Conservation (phyloP, 192 early-diverging fungal genomes). For the Coemansia sp. region DNA sequence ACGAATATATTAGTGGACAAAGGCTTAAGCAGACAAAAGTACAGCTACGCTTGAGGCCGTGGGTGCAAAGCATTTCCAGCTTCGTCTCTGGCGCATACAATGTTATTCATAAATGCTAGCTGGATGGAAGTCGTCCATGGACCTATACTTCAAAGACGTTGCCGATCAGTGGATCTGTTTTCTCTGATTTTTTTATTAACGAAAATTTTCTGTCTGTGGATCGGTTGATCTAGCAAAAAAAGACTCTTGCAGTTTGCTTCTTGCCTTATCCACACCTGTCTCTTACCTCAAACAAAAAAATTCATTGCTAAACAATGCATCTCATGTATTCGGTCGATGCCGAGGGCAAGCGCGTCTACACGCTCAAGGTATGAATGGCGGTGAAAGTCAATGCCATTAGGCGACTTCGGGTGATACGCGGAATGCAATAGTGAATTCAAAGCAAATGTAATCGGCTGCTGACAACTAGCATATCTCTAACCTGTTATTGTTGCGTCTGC, state of each 20-base stretch:
- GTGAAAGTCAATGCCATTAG: background rate
- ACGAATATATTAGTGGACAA: background rate
- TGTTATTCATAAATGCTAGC: background rate
- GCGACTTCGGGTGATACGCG: background rate
- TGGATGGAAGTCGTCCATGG: background rate
- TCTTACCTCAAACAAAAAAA: background rate
- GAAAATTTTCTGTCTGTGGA: constrained; percentile 6
- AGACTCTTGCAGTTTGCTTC: background rate
- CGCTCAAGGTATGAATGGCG: constrained; percentile 72
- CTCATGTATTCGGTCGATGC: constrained; percentile 83
- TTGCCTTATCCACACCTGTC: background rate
- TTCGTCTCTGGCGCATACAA: background rate
- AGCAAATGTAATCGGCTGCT: background rate
- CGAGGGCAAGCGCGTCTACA: constrained; percentile 89
- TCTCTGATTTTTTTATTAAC: background rate
- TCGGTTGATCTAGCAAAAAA: background rate
- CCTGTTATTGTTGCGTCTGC: background rate
- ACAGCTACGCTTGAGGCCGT: background rate
- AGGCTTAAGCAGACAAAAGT: background rate
- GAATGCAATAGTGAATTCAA: background rate
- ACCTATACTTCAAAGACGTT: no score
- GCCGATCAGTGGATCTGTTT: constrained; percentile 3
- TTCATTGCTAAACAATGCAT: constrained; percentile 67
- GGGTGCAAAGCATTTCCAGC: background rate
- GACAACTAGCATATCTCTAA: background rate